phyloP scores from a whole-genome alignment of 306 rosid species.

The Prunus fruticosa region DNA sequence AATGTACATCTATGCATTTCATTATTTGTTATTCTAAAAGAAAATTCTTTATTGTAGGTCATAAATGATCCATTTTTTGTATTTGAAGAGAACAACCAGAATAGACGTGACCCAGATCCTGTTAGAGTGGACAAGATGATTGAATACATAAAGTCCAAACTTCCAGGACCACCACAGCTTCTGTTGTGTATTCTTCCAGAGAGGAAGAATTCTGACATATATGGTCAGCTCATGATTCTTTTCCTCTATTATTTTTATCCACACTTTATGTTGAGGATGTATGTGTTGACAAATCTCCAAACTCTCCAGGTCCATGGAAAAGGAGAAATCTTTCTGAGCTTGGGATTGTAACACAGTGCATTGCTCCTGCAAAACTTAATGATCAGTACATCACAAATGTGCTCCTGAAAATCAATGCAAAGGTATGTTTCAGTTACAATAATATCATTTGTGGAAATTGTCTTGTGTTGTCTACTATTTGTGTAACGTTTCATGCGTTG shows the following conservation, averaged over 20 bases:
- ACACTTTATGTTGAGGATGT: background rate
- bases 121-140: constrained; percentile 33
- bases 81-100: constrained; percentile 24
- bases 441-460: background rate
- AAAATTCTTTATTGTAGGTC: constrained; percentile 14
- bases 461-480: background rate
- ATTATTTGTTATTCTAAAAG: background rate
- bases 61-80: background rate
- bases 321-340: constrained; percentile 23
- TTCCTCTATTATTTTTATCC: background rate
- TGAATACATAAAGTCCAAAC: background rate
- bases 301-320: constrained; percentile 50
- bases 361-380: constrained; percentile 38
- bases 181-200: constrained; percentile 50
- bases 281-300: background rate
- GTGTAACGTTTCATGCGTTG: background rate
- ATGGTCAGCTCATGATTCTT: constrained; percentile 29
- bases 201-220: constrained; percentile 43
- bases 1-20: background rate
- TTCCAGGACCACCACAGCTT: constrained; percentile 13
- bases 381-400: constrained; percentile 48
- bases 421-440: constrained; percentile 26
- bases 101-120: constrained; percentile 10
- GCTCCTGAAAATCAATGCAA: constrained; percentile 48
- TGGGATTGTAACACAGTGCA: constrained; percentile 46